Evolutionary conservation across 2,329 filamentous ascomycete genomes (phyloP).

Genomic region (Botryotinia calthae): DNA sequence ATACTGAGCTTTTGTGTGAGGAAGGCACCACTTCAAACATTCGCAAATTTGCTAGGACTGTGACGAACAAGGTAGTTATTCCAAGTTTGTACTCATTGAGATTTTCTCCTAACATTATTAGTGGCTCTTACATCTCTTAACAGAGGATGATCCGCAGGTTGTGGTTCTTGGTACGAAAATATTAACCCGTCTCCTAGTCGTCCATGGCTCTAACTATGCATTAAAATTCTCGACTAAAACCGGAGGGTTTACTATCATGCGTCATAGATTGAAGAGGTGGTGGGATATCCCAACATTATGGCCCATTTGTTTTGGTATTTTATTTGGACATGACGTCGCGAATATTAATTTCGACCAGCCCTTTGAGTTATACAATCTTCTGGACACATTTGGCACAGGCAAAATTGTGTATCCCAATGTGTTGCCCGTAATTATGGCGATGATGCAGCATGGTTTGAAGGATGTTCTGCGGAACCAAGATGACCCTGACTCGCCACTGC

Average conservation of each 20-base stretch:
- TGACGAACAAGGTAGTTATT: slow-evolving; percentile 80
- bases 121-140: slow-evolving; percentile 90
- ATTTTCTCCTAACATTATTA: slow-evolving; percentile 44
- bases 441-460: slow-evolving; percentile 83
- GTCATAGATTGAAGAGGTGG: slow-evolving; percentile 76
- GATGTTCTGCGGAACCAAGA: slow-evolving; percentile 62
- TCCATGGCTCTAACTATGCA: slow-evolving; percentile 77
- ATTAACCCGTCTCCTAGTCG: slow-evolving; percentile 76
- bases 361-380: slow-evolving; percentile 71
- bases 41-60: slow-evolving; percentile 85
- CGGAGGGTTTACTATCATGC: slow-evolving; percentile 84
- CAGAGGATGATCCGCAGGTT: slow-evolving; percentile 80
- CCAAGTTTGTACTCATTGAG: neutral
- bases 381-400: slow-evolving; percentile 68
- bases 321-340: slow-evolving; percentile 81
- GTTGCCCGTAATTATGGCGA: slow-evolving; percentile 74
- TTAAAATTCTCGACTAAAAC: slow-evolving; percentile 87
- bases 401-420: slow-evolving; percentile 74
- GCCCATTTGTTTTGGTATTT: slow-evolving; percentile 82
- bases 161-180: slow-evolving; percentile 80
- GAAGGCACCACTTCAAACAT: slow-evolving; percentile 66
- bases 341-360: slow-evolving; percentile 69
- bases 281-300: slow-evolving; percentile 85
- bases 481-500: slow-evolving; percentile 54
- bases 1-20: slow-evolving; percentile 74